These are phyloP conservation scores for Arthrobotrys sphaeroides DNA, from an alignment of 2,329 filamentous ascomycete species.

Conservation along the genomic window DNA sequence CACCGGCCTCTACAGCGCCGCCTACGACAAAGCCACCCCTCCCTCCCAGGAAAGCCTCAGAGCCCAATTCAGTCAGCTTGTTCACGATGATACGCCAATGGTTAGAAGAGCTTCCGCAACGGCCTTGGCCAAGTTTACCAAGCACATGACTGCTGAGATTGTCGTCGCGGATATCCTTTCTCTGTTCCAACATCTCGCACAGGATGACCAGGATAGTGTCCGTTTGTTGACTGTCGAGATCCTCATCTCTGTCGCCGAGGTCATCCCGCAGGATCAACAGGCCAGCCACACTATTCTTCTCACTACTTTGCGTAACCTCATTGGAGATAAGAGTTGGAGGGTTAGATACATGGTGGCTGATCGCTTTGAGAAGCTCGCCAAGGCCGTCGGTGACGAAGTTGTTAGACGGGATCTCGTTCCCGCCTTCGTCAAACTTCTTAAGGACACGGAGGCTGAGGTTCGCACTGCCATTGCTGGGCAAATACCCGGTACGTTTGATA, in stretches of 20 bases:
- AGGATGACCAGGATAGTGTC: slow-evolving; percentile 97
- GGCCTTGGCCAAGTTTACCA: slow-evolving; percentile 96
- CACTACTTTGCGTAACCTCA: slow-evolving; percentile 87
- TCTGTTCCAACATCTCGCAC: slow-evolving; percentile 94
- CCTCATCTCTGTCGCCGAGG: slow-evolving; percentile 93
- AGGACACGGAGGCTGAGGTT: slow-evolving; percentile 97
- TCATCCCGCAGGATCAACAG: slow-evolving; percentile 97
- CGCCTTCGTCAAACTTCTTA: slow-evolving; percentile 95
- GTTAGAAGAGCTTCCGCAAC: slow-evolving; percentile 95
- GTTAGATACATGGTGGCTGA: slow-evolving; percentile 99
- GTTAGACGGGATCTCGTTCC: slow-evolving; percentile 92
- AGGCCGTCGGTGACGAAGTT: slow-evolving; percentile 97
- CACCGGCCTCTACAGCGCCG: slow-evolving; percentile 90
- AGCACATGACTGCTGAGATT: slow-evolving; percentile 89
- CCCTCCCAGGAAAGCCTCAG: slow-evolving; percentile 90
- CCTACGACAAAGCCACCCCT: slow-evolving; percentile 89
- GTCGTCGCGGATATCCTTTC: slow-evolving; percentile 99
- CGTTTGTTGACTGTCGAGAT: slow-evolving; percentile 95
- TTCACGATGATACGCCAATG: slow-evolving; percentile 99
- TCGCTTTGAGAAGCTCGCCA: slow-evolving; percentile 98
- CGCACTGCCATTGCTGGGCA: slow-evolving; percentile 96
- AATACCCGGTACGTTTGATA: slow-evolving; percentile 75
- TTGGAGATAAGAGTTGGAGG: slow-evolving; percentile 99
- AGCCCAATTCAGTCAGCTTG: slow-evolving; percentile 88
- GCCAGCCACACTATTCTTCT: slow-evolving; percentile 92